Percentiles rank a stretch among this genome's conserved stretches.
These are phyloP conservation scores for Triglochin maritima DNA, from an alignment of 106 monocot species.

Conservation along the genomic window DNA sequence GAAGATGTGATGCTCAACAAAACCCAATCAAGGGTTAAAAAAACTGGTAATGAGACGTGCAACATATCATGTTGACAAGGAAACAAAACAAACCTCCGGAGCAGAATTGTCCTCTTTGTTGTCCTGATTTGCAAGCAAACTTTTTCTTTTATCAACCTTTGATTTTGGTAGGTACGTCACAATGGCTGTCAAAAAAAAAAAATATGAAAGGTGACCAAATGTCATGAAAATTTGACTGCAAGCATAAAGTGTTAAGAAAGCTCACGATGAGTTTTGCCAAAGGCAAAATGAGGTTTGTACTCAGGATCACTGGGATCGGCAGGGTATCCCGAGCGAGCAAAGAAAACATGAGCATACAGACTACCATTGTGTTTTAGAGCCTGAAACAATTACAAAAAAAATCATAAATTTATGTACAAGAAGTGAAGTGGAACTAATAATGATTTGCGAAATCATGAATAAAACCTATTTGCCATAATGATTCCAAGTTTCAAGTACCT, in stretches of 20 bases:
- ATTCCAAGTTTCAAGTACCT: slow-evolving; percentile 32
- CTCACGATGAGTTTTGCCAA: slow-evolving; percentile 75
- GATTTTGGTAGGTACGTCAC: slow-evolving; percentile 68
- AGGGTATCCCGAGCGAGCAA: slow-evolving; percentile 83
- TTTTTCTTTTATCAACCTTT: slow-evolving; percentile 65
- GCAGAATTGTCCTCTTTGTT: slow-evolving; percentile 22
- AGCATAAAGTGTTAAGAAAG: not conserved
- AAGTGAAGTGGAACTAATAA: not conserved
- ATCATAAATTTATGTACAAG: not conserved
- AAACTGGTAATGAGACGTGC: no score
- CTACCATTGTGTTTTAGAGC: slow-evolving; percentile 83
- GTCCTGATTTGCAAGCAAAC: slow-evolving; percentile 48
- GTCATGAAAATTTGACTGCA: not conserved
- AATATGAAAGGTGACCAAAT: not conserved
- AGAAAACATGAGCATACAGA: slow-evolving; percentile 95
- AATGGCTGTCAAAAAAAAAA: slow-evolving; percentile 44
- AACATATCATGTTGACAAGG: no score
- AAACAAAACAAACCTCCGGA: slow-evolving; percentile 29
- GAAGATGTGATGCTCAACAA: no score
- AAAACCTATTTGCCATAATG: not conserved
- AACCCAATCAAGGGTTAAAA: no score
- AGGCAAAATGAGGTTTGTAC: slow-evolving; percentile 53
- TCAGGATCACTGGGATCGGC: slow-evolving; percentile 88
- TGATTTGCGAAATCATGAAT: not conserved
- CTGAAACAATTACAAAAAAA: slow-evolving; percentile 20